phyloP scores from a whole-genome alignment of 2,329 filamentous ascomycete genomes.

The Fusarium robinianum region DNA sequence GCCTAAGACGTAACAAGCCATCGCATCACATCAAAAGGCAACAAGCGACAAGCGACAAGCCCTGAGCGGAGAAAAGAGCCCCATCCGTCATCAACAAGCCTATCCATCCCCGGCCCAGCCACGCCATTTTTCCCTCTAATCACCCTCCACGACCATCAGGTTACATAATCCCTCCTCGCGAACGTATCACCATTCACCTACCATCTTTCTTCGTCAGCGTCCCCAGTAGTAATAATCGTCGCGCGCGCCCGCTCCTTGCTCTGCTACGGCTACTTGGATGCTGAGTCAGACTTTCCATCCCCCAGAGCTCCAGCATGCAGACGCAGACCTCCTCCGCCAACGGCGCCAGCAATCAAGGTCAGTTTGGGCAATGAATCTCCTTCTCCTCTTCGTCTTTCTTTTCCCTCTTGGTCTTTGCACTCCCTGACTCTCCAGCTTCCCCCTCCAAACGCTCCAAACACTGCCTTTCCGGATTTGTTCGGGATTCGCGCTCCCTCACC shows the following conservation, averaged over 20 bases:
- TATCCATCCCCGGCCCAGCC: conserved; percentile 33
- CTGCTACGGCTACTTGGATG: conserved; percentile 37
- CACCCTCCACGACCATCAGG: conserved; percentile 28
- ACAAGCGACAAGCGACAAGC: conserved; percentile 27
- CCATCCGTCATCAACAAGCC: conserved; percentile 6
- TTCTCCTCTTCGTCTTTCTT: conserved; percentile 14
- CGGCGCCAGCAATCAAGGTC: conserved; percentile 42
- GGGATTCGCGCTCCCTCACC: neutral
- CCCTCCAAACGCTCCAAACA: too few species aligned
- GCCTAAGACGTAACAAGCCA: conserved; percentile 10
- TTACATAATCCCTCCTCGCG: conserved; percentile 38
- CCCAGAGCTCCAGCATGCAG: conserved; percentile 40
- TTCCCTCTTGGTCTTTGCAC: conserved; percentile 7
- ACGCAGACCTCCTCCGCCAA: conserved; percentile 41
- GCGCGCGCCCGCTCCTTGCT: conserved; percentile 28
- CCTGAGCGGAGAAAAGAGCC: conserved; percentile 22
- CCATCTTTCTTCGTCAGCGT: conserved; percentile 37
- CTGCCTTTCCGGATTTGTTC: too few species aligned
- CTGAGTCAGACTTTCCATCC: conserved; percentile 42
- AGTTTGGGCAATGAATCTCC: conserved; percentile 35
- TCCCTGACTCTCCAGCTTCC: conserved; percentile 18
- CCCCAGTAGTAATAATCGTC: conserved; percentile 38
- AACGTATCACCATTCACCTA: conserved; percentile 31
- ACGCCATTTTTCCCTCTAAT: conserved; percentile 37
- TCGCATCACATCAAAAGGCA: conserved; percentile 5